Evolutionary conservation across 2,329 filamentous ascomycete species (phyloP).

Genomic region (Nigrospora oryzae): DNA sequence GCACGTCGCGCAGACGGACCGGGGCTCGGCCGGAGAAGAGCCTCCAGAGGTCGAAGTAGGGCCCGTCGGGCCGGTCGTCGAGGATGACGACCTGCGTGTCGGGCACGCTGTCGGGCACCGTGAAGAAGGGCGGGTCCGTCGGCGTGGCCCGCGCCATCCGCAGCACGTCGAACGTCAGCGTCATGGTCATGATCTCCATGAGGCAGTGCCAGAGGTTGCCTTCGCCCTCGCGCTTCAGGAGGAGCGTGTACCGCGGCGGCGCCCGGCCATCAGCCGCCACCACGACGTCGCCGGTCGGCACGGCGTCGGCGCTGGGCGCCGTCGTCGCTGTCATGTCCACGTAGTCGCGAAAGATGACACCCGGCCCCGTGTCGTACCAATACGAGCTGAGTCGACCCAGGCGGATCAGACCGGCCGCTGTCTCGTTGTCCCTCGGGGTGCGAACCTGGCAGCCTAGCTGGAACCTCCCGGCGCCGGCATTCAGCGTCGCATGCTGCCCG

Average conservation of each 20-base stretch:
- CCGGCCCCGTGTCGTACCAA: constrained; percentile 2
- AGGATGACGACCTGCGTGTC: constrained; percentile 17
- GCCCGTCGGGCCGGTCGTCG: constrained; percentile 14
- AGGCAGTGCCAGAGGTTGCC: constrained; percentile 18
- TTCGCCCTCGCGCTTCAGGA: constrained; percentile 18
- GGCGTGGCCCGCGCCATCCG: constrained; percentile 8
- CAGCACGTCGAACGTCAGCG: constrained; percentile 18
- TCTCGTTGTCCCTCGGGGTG: not conserved
- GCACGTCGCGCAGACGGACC: constrained; percentile 6
- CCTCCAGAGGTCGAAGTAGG: constrained; percentile 17
- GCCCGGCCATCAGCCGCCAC: no score
- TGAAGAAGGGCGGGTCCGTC: not conserved
- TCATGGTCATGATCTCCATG: constrained; percentile 17
- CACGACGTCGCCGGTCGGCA: no score
- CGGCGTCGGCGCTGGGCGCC: no score
- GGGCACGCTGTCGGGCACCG: constrained; percentile 3
- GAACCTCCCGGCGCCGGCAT: not conserved
- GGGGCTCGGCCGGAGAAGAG: constrained; percentile 8
- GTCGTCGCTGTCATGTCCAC: not conserved
- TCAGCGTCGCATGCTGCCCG: not conserved
- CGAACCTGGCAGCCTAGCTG: not conserved
- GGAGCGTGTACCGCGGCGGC: constrained; percentile 8
- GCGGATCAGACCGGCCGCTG: not conserved
- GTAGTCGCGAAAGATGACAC: not conserved
- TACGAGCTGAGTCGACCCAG: not conserved